Evolutionary conservation across 2,329 filamentous ascomycete species (phyloP).

Genomic region (Botrytis paeoniae): DNA sequence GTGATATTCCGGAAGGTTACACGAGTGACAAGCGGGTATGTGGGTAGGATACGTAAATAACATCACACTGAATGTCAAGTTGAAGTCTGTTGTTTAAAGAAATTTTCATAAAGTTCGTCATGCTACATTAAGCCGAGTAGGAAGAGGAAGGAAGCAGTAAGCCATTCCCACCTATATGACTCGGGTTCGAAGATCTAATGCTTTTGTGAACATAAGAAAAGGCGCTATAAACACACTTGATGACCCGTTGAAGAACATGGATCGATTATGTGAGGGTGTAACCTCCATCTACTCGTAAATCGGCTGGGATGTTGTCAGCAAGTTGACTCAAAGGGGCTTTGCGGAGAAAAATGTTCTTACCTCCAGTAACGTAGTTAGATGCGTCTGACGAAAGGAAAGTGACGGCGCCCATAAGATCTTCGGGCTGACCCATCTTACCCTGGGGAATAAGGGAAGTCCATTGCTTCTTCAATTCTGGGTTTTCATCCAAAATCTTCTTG

Average conservation of each 20-base stretch:
- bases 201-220: slow-evolving; percentile 5
- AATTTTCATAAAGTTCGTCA: slow-evolving; percentile 7
- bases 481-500: slow-evolving; percentile 90
- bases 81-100: not conserved
- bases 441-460: slow-evolving; percentile 92
- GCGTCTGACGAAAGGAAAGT: slow-evolving; percentile 61
- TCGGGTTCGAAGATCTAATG: slow-evolving; percentile 1
- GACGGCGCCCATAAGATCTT: slow-evolving; percentile 91
- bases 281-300: slow-evolving; percentile 24
- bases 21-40: not conserved
- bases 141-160: not conserved
- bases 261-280: slow-evolving; percentile 23
- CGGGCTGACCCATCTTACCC: slow-evolving; percentile 88
- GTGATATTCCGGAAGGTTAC: not conserved
- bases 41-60: not conserved
- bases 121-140: slow-evolving; percentile 14
- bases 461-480: slow-evolving; percentile 82
- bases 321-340: not conserved
- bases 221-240: not conserved
- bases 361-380: slow-evolving; percentile 58
- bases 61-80: not conserved
- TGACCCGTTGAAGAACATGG: not conserved
- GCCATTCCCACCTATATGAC: not conserved
- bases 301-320: slow-evolving; percentile 13
- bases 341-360: slow-evolving; percentile 12